Conservation (phyloP, 2,329 filamentous ascomycete genomes). For the Scedosporium minutisporum region DNA sequence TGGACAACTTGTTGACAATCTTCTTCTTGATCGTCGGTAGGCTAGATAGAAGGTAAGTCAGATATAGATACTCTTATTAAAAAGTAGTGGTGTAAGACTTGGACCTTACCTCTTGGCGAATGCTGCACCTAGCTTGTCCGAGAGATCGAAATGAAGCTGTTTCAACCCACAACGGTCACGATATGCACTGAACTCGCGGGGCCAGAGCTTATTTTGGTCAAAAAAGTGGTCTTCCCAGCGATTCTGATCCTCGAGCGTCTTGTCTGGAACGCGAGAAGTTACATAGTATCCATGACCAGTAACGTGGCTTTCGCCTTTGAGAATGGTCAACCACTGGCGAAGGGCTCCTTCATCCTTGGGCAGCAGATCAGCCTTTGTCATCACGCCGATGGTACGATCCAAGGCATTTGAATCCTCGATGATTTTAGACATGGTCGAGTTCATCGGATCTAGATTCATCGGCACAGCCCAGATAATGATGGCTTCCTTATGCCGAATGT, state of each 20-base stretch:
- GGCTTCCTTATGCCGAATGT: slow-evolving; percentile 59
- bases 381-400: slow-evolving; percentile 58
- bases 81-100: neutral
- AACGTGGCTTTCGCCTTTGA: slow-evolving; percentile 49
- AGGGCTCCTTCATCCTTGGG: slow-evolving; percentile 37
- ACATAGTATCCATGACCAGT: slow-evolving; percentile 72
- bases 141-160: slow-evolving; percentile 41
- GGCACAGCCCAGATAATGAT: slow-evolving; percentile 69
- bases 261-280: slow-evolving; percentile 55
- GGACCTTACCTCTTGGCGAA: slow-evolving; percentile 38
- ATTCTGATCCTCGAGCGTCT: slow-evolving; percentile 41
- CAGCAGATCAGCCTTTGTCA: slow-evolving; percentile 77
- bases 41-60: slow-evolving; percentile 15
- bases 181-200: slow-evolving; percentile 35
- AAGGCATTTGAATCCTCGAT: slow-evolving; percentile 49
- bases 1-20: slow-evolving; percentile 34
- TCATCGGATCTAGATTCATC: slow-evolving; percentile 71
- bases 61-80: slow-evolving; percentile 10
- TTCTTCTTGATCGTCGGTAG: slow-evolving; percentile 46
- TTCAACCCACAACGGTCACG: slow-evolving; percentile 42
- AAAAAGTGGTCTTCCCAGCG: slow-evolving; percentile 46
- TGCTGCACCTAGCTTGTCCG: slow-evolving; percentile 40
- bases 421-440: slow-evolving; percentile 59
- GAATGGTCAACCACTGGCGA: slow-evolving; percentile 52
- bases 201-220: slow-evolving; percentile 33